Percentiles rank a stretch among this genome's conserved stretches.
These are phyloP conservation scores for Lithospermum erythrorhizon DNA, from an alignment of 257 asterid genomes.

Conservation along the genomic window DNA sequence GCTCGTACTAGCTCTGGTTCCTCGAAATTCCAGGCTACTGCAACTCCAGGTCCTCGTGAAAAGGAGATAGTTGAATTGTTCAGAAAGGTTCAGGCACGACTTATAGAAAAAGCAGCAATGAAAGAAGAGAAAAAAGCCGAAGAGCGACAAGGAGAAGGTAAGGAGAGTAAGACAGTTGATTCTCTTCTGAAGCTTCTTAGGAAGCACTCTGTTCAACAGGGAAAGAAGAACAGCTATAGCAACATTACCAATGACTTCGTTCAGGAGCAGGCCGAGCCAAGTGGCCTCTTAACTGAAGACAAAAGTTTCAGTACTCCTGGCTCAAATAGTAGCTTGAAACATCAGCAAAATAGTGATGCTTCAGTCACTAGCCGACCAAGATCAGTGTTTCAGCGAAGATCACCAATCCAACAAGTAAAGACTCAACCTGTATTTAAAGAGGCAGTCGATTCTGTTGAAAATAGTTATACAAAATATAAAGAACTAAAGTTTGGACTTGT, in stretches of 20 bases:
- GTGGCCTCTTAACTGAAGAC: conserved; percentile 25
- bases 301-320: conserved; percentile 19
- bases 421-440: conserved; percentile 37
- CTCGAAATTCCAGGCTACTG: conserved; percentile 54
- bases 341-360: conserved; percentile 37
- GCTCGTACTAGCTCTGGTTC: conserved; percentile 37
- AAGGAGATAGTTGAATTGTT: conserved; percentile 86
- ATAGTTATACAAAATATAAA: conserved; percentile 12
- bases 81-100: conserved; percentile 89
- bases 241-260: conserved; percentile 39
- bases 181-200: conserved; percentile 87
- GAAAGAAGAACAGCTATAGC: conserved; percentile 34
- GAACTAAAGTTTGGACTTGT: conserved; percentile 1
- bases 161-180: conserved; percentile 88
- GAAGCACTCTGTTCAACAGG: conserved; percentile 81
- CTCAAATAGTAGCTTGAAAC: conserved; percentile 22
- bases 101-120: conserved; percentile 61
- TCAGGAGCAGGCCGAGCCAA: conserved; percentile 40
- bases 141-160: conserved; percentile 43
- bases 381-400: conserved; percentile 62
- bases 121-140: conserved; percentile 72
- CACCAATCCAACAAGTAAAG: conserved; percentile 60
- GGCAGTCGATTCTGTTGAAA: conserved; percentile 18
- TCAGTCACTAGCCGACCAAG: conserved; percentile 49
- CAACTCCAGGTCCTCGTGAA: conserved; percentile 78